phyloP scores from a whole-genome alignment of 2,329 filamentous ascomycete species.

The Trichophyton schoenleinii region DNA sequence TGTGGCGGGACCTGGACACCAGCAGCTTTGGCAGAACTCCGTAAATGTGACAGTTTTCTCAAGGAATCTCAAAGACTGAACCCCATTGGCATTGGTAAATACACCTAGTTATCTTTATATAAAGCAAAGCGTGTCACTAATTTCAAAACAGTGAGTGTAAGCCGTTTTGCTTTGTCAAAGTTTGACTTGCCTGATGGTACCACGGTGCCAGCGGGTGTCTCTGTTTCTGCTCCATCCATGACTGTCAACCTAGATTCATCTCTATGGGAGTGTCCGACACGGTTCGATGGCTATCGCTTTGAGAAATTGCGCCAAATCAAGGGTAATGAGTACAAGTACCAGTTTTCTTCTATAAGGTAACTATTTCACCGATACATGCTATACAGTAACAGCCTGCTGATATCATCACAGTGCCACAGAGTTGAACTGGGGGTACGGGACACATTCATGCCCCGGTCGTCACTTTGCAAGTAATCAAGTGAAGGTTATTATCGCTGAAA shows the following conservation, averaged over 20 bases:
- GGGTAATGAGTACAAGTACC: conserved; percentile 7
- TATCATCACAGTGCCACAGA: not conserved
- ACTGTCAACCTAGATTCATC: conserved; percentile 11
- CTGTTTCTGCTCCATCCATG: conserved; percentile 8
- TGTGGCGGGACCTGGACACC: conserved; percentile 27
- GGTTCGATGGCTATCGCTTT: conserved; percentile 14
- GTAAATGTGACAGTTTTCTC: conserved; percentile 32
- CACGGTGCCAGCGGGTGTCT: conserved; percentile 11
- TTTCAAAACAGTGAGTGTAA: conserved; percentile 12
- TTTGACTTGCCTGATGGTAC: conserved; percentile 13
- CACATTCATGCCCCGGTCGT: conserved; percentile 24
- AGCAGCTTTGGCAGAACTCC: conserved; percentile 27
- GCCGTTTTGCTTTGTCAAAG: conserved; percentile 9
- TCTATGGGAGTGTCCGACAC: conserved; percentile 11
- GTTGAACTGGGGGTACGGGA: conserved; percentile 16
- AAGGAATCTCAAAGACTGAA: conserved; percentile 29
- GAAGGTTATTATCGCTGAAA: conserved; percentile 22
- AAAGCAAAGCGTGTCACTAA: not conserved
- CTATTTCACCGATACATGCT: conserved; percentile 6
- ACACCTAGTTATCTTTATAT: not conserved
- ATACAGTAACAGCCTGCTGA: not conserved
- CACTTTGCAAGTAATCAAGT: conserved; percentile 25
- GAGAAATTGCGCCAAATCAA: conserved; percentile 7
- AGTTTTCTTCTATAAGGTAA: conserved; percentile 8
- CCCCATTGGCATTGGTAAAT: conserved; percentile 15